Conservation (phyloP, 2,329 filamentous ascomycete genomes). For the Elsinoe arachidis region DNA sequence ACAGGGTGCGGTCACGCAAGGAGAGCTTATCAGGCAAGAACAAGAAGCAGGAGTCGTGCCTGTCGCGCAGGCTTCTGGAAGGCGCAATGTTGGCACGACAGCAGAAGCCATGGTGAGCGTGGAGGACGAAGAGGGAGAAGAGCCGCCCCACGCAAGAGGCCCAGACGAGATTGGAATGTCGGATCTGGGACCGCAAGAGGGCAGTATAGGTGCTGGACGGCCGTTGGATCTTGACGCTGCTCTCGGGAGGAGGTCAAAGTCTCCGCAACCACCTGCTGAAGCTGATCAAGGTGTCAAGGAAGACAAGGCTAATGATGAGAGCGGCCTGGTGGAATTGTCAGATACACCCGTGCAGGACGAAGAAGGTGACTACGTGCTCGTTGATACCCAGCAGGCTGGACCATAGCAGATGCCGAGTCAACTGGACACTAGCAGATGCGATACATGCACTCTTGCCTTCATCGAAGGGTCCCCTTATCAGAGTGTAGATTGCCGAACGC, state of each 20-base stretch:
- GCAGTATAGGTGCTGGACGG: constrained; percentile 23
- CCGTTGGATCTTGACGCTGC: constrained; percentile 35
- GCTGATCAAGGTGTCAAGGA: not conserved
- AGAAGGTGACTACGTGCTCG: constrained; percentile 7
- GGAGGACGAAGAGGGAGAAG: constrained; percentile 42
- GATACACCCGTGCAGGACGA: not conserved
- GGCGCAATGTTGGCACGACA: constrained; percentile 22
- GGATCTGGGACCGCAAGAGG: constrained; percentile 69
- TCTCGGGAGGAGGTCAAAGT: constrained; percentile 25
- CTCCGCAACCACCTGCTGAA: not conserved
- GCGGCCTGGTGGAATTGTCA: not conserved
- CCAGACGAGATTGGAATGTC: constrained; percentile 77
- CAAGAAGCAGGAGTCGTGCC: constrained; percentile 74
- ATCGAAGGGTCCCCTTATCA: not conserved
- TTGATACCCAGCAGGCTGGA: constrained; percentile 8
- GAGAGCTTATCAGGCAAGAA: constrained; percentile 76
- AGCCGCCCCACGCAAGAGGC: constrained; percentile 68
- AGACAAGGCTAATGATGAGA: not conserved
- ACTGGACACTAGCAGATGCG: too few relatives aligned
- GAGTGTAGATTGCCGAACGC: not conserved
- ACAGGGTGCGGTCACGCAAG: constrained; percentile 61
- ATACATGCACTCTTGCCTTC: too few relatives aligned
- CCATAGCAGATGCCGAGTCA: not conserved
- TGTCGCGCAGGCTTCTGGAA: constrained; percentile 44
- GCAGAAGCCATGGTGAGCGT: constrained; percentile 26